A percentile compares a stretch with the other conserved stretches of the same genome.
Evolutionary conservation across 257 asterid species (phyloP).

Genomic region (Solanum dulcamara): DNA sequence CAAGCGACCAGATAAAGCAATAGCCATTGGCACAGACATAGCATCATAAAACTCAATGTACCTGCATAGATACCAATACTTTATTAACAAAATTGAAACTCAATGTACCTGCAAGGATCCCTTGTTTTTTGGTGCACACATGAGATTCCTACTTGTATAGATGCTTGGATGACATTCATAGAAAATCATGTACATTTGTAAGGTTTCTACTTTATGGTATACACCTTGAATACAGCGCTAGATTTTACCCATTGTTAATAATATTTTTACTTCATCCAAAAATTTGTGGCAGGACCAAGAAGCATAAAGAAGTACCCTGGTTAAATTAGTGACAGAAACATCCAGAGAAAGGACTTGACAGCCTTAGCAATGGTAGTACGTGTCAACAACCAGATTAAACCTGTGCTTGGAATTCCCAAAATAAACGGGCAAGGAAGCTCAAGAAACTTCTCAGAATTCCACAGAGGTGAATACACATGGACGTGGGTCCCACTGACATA

Average conservation of each 20-base stretch:
- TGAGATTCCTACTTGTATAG: not conserved
- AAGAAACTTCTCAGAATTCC: not conserved
- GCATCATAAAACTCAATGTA: conserved; percentile 92
- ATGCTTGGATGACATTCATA: not conserved
- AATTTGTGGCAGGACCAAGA: not conserved
- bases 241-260: not conserved
- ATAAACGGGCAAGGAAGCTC: not conserved
- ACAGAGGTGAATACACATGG: not conserved
- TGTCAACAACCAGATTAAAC: not conserved
- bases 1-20: conserved; percentile 84
- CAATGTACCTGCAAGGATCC: not conserved
- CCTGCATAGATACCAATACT: conserved; percentile 28
- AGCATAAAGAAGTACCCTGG: not conserved
- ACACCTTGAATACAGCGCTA: not conserved
- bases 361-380: not conserved
- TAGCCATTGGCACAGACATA: conserved; percentile 98
- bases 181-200: not conserved
- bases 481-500: not conserved
- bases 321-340: not conserved
- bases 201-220: not conserved
- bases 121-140: not conserved
- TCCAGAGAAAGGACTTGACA: not conserved
- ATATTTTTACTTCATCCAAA: not conserved
- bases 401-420: not conserved
- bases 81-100: not conserved